These are phyloP conservation scores for Vanrija sp. DNA, from an alignment of 1,284 basidiomycete species.

Conservation along the genomic window DNA sequence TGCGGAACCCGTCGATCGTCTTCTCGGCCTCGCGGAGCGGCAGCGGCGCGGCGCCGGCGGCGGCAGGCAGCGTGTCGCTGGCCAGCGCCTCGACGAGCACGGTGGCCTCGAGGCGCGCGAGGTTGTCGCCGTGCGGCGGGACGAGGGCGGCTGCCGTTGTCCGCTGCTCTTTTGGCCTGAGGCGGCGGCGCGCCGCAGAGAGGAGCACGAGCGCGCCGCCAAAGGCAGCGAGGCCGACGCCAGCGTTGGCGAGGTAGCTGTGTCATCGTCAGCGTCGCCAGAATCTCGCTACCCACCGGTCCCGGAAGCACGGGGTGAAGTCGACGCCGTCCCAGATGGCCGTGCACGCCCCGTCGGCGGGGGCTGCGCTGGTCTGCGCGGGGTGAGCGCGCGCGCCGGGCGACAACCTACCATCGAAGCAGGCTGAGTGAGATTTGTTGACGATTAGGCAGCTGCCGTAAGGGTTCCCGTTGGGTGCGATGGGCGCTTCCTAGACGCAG, in stretches of 20 bases:
- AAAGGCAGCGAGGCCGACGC: slow-evolving; percentile 31
- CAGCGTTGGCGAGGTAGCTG: slow-evolving; percentile 36
- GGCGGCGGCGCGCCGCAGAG: background rate
- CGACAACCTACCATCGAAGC: too few relatives aligned
- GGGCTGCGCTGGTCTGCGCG: too few relatives aligned
- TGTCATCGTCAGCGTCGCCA: background rate
- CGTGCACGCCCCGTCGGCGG: too few relatives aligned
- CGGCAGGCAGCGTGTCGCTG: background rate
- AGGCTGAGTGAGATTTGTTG: too few relatives aligned
- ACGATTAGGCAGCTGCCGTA: too few relatives aligned
- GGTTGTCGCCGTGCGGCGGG: slow-evolving; percentile 26
- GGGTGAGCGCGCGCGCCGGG: too few relatives aligned
- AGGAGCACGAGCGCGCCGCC: slow-evolving; percentile 17
- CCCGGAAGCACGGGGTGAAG: slow-evolving; percentile 46
- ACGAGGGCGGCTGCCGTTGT: slow-evolving; percentile 21
- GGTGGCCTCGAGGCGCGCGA: slow-evolving; percentile 38
- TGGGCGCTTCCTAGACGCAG: too few relatives aligned
- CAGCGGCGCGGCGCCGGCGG: background rate
- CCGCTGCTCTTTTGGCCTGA: background rate
- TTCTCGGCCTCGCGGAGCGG: slow-evolving; percentile 25
- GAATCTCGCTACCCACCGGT: slow-evolving; percentile 32
- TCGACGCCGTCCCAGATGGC: slow-evolving; percentile 49
- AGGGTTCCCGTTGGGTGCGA: too few relatives aligned
- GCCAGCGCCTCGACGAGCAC: slow-evolving; percentile 37
- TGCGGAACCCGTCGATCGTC: slow-evolving; percentile 29